Base-by-base conservation (phyloP, 2,329 filamentous ascomycete genomes). In the Colletotrichum neosansevieriae region DNA sequence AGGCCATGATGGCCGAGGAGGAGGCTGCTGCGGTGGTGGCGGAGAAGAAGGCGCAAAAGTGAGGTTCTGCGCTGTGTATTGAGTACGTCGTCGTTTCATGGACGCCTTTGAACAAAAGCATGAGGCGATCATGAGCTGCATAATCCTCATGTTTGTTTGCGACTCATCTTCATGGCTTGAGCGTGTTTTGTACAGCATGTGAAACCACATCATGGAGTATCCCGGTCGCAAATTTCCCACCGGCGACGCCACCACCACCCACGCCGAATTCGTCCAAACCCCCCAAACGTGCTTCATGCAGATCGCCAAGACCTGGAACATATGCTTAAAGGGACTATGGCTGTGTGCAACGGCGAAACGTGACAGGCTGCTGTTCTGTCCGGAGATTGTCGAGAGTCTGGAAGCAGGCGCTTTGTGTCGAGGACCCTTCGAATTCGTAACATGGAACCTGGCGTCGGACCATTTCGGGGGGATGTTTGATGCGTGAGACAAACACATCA, bases 1-100 rank as follows among this genome's bases (percentile, higher is more conserved):
- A 92, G 76, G 86, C 85, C 5, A 79, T 97, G 72, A 83, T 93
- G 15, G 88, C 91, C 10, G 89, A 91, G 70, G 84, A 90, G 76
- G 85, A 84, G 57, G 77, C 76, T 17, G 77, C 78, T 50, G 75
- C 72, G 2, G 61, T 57, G 13, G 40, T 24, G 11, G 57, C 58
- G 24, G 66, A 58, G 11, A 66, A 64, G 42, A 70, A 73, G 56
- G 50, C 29, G 38, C 59, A 70, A 40, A 72, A 68, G 56, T 62
- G 50, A 58, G 11, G n/a, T 11, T 0, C 3, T 7, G 17, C 6
- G n/a, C 19, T 36, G 47, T 38, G 36, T 36, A 42, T 45, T 12
- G 15, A 5, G 15, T 69, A 63, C 29, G 29, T 29, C 21, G 1
- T 65, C 21, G 50, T 69, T 60, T 2, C 58, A 45, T 67, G 58